These are phyloP conservation scores for Adansonia rubrostipa DNA, from an alignment of 441 rosid genomes.

Conservation along the genomic window DNA sequence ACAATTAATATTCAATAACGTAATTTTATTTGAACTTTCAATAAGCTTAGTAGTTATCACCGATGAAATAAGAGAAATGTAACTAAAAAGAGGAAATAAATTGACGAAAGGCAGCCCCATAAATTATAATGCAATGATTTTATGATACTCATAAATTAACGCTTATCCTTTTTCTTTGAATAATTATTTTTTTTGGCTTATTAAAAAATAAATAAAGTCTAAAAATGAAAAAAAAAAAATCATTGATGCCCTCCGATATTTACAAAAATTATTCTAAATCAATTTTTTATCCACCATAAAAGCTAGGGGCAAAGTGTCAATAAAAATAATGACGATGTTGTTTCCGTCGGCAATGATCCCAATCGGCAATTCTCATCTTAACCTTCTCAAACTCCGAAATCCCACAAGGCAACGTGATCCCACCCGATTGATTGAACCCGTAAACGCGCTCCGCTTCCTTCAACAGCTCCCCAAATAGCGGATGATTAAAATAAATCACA, in stretches of 20 bases:
- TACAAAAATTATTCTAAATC: background rate
- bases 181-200: no score
- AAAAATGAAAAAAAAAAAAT: background rate
- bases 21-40: background rate
- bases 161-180: background rate
- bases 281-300: background rate
- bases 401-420: slow-evolving; percentile 71
- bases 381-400: slow-evolving; percentile 77
- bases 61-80: background rate
- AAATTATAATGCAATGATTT: background rate
- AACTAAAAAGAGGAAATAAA: background rate
- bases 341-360: slow-evolving; percentile 50
- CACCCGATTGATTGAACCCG: slow-evolving; percentile 70
- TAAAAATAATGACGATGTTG: slow-evolving; percentile 16
- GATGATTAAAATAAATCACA: slow-evolving; percentile 71
- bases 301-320: background rate
- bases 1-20: background rate
- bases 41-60: background rate
- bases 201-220: no score
- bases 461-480: slow-evolving; percentile 62
- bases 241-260: background rate
- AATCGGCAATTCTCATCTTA: slow-evolving; percentile 62
- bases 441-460: slow-evolving; percentile 66
- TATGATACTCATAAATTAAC: background rate
- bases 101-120: background rate